phyloP scores from a whole-genome alignment of 768 basidiomycete genomes.

The Harrya chromipes region DNA sequence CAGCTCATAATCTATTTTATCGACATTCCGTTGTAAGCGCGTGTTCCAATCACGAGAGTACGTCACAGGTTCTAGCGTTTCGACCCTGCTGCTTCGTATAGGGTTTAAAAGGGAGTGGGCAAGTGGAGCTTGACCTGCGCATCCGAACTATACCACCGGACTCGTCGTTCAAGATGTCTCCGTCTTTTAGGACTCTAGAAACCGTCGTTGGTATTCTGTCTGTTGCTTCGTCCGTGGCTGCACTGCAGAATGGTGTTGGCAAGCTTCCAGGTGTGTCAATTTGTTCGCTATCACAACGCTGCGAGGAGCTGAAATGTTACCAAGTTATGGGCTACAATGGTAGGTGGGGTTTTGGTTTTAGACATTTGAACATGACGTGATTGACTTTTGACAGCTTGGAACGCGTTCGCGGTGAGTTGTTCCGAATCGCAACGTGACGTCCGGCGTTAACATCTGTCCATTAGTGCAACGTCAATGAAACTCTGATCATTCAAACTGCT shows the following conservation, averaged over 20 bases:
- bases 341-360: constrained; percentile 4
- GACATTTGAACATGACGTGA: constrained; percentile 1
- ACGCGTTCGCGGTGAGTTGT: constrained; percentile 53
- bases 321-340: constrained; percentile 34
- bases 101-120: constrained; percentile 10
- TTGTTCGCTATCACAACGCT: neutral
- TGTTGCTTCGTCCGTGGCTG: constrained; percentile 10
- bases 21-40: no score
- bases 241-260: constrained; percentile 30
- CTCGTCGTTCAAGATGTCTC: constrained; percentile 8
- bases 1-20: no score
- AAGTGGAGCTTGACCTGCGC: neutral
- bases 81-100: neutral
- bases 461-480: constrained; percentile 58
- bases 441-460: neutral
- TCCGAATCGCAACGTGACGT: neutral
- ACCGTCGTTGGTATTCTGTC: constrained; percentile 12
- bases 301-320: constrained; percentile 4
- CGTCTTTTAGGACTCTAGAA: constrained; percentile 5
- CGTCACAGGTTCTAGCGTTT: constrained; percentile 1
- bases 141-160: neutral
- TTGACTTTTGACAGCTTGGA: constrained; percentile 49
- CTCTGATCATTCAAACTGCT: constrained; percentile 47
- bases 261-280: constrained; percentile 29
- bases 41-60: neutral